phyloP scores from a whole-genome alignment of 331 rosid species.

The Quercus tomentella region DNA sequence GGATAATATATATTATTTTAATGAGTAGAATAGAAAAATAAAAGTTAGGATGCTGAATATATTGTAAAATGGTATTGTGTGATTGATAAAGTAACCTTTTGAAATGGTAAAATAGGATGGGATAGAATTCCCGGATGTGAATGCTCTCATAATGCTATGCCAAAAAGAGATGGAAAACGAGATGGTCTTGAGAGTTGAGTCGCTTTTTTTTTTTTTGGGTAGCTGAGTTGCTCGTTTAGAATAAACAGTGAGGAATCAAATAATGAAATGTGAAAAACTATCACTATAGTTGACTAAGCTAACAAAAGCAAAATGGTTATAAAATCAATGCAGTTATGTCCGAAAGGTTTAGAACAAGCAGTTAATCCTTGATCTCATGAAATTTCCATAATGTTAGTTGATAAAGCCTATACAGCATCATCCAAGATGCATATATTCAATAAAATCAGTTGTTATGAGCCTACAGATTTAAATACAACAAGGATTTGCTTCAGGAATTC shows the following conservation, averaged over 20 bases:
- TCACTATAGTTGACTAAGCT: neutral
- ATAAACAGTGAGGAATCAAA: no score
- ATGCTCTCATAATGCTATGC: neutral
- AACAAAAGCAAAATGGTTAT: neutral
- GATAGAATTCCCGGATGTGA: rapidly evolving
- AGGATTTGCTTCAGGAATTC: neutral
- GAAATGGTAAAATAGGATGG: no score
- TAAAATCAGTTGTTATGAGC: neutral
- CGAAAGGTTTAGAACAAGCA: neutral
- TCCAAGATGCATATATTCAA: neutral
- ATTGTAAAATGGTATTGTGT: no score
- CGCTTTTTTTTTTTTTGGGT: rapidly evolving
- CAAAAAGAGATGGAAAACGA: no score
- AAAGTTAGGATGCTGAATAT: no score
- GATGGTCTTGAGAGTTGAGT: no score
- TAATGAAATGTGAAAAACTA: no score
- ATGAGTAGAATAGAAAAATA: no score
- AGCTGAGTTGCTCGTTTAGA: no score
- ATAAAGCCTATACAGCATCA: neutral
- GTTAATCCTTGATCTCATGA: neutral
- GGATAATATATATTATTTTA: no score
- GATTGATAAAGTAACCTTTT: rapidly evolving
- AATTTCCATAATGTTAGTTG: neutral
- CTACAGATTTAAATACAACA: constrained; percentile 2
- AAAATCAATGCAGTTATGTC: neutral